Percentiles rank a stretch among this genome's conserved stretches.
Conservation (phyloP, 352 stramenopile genomes). For the Phytophthora boehmeriae region DNA sequence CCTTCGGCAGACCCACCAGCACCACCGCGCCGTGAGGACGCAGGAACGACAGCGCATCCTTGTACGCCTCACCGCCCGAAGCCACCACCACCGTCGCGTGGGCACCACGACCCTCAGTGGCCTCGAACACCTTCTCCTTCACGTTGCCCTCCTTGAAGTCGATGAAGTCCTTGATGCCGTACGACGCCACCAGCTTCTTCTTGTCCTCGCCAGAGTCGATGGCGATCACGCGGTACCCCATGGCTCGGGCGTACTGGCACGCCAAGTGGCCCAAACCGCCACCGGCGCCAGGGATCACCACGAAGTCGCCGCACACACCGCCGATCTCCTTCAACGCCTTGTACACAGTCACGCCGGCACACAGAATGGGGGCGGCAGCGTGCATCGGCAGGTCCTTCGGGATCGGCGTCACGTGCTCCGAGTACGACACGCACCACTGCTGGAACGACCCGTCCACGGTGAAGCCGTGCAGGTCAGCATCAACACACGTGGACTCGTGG, state of each 20-base stretch:
- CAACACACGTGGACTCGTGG: slow-evolving; percentile 39
- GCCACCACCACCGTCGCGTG: slow-evolving; percentile 81
- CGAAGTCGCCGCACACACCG: slow-evolving; percentile 40
- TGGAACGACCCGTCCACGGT: slow-evolving; percentile 48
- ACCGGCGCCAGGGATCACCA: slow-evolving; percentile 66
- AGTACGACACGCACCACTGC: slow-evolving; percentile 64
- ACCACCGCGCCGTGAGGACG: slow-evolving; percentile 64
- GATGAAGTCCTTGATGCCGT: slow-evolving; percentile 75
- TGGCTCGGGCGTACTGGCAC: slow-evolving; percentile 72
- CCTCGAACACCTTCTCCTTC: slow-evolving; percentile 40
- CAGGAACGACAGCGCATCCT: slow-evolving; percentile 59
- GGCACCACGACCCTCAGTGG: slow-evolving; percentile 45
- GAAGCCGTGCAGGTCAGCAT: slow-evolving; percentile 35
- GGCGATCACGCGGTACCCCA: slow-evolving; percentile 72
- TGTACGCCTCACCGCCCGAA: slow-evolving; percentile 52
- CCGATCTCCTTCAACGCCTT: slow-evolving; percentile 70
- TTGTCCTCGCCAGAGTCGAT: slow-evolving; percentile 72
- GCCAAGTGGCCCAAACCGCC: slow-evolving; percentile 82
- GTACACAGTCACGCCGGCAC: slow-evolving; percentile 87
- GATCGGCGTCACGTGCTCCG: slow-evolving; percentile 66
- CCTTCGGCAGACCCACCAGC: slow-evolving; percentile 66
- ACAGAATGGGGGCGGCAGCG: slow-evolving; percentile 72
- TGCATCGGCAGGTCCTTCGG: slow-evolving; percentile 48
- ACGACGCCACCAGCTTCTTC: slow-evolving; percentile 52
- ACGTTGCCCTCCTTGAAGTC: slow-evolving; percentile 64